phyloP scores from a whole-genome alignment of 108 stramenopile genomes.

The Parietichytrium sp. region DNA sequence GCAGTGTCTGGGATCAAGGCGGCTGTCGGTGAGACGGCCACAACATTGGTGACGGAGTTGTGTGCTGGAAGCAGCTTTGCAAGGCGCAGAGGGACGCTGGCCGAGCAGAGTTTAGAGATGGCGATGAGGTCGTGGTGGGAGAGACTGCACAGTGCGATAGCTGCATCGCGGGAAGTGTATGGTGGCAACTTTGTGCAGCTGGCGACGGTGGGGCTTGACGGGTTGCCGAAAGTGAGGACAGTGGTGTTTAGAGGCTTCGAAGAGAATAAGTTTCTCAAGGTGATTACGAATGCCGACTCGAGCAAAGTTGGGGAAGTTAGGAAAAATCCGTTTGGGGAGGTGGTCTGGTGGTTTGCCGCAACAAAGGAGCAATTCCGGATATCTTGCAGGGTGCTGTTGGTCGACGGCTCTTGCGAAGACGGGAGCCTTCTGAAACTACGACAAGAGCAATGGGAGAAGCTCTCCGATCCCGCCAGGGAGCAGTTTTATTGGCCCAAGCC shows the following conservation, averaged over 20 bases:
- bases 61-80: no score
- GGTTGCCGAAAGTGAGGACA: background rate
- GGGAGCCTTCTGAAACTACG: background rate
- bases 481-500: constrained; percentile 25
- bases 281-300: constrained; percentile 5
- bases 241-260: background rate
- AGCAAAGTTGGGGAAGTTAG: background rate
- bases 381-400: background rate
- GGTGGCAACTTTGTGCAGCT: constrained; percentile 14
- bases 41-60: no score
- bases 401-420: background rate
- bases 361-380: background rate
- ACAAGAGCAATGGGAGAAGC: background rate
- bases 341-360: background rate
- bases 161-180: background rate
- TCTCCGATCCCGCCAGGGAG: constrained; percentile 6
- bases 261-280: background rate
- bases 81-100: no score
- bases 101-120: no score
- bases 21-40: no score
- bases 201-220: background rate
- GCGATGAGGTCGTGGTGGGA: background rate
- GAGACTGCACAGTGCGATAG: background rate
- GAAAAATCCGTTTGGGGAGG: background rate
- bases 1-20: no score